Base-by-base conservation (phyloP, 352 stramenopile genomes). In the Phytopythium oedochilum region DNA sequence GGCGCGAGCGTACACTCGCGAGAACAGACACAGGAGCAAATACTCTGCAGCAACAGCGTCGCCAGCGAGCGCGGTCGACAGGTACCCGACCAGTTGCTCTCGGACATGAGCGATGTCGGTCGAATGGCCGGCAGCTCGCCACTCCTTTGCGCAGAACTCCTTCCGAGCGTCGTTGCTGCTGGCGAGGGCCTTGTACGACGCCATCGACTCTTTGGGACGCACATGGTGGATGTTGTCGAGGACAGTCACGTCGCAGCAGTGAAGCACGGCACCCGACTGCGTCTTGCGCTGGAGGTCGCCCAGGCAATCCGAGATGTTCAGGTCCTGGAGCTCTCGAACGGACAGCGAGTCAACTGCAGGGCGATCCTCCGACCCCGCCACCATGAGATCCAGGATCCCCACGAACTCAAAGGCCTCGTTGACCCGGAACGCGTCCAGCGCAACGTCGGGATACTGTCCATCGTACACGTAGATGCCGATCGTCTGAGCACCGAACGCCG, bases 331-430 rank as follows among this genome's bases (percentile, higher is more conserved):
- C 31, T 82, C 59, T 39, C 75, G 57, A 1, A 54, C 54, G 2
- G 63, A 65, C 9, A 70, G 58, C 49, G 49, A 10, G 34, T 55
- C 49, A 5, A 35, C 22, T 20, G 49, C 17, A 17, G 47, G 23
- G 63, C 48, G 31, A 26, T 50, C n/a, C 1, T 59, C 43, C 2
- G 73, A 51, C 2, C 64, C 68, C 0, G 76, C 43, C 3, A 89
- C 73, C 46, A 83, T 69, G 18, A 92, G 53, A 53, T 94, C 83
- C 26, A 92, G 63, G 18, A 89, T 72, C 14, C 81, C 83, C 3
- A 88, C 63, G 55, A 94, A 94, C 53, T 94, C 83, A 29, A 92
- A 94, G 17, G 80, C 70, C 50, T 90, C 78, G 66, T 94, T 94
- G 45, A 94, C 81, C 55, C 84, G 89, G 55, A 90, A 94, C 5